phyloP scores from a whole-genome alignment of 1,284 basidiomycete species.

The Ustilago esculenta region DNA sequence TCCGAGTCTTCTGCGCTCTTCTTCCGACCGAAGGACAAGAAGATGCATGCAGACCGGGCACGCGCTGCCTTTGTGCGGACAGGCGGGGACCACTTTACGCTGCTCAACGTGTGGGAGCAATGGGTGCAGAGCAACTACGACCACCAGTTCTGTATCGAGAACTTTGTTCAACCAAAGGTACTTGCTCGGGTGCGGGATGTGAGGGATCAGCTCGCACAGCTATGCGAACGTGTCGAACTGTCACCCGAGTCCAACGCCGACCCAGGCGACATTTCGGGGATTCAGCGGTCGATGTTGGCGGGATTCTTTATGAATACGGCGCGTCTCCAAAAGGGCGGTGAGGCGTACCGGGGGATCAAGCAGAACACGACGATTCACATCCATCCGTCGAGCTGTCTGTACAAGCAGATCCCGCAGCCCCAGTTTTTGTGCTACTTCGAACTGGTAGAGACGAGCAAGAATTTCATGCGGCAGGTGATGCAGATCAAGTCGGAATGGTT shows the following conservation, averaged over 20 bases:
- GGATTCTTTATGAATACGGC: slow-evolving; percentile 95
- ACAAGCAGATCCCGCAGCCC: slow-evolving; percentile 93
- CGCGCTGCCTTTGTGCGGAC: slow-evolving; percentile 89
- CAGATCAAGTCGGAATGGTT: slow-evolving; percentile 95
- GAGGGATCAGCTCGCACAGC: slow-evolving; percentile 86
- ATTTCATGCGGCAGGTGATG: slow-evolving; percentile 85
- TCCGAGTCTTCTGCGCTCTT: slow-evolving; percentile 93
- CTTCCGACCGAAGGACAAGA: slow-evolving; percentile 90
- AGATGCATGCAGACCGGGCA: slow-evolving; percentile 79
- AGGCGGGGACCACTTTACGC: slow-evolving; percentile 97
- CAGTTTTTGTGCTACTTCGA: slow-evolving; percentile 91
- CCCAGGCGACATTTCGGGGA: slow-evolving; percentile 85
- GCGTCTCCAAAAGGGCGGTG: slow-evolving; percentile 59
- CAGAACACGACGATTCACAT: slow-evolving; percentile 90
- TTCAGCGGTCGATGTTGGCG: slow-evolving; percentile 92
- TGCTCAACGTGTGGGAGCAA: slow-evolving; percentile 97
- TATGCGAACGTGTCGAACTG: slow-evolving; percentile 97
- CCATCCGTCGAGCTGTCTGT: slow-evolving; percentile 92
- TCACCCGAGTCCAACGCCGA: slow-evolving; percentile 87
- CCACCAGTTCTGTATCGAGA: slow-evolving; percentile 70
- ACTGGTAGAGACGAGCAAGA: slow-evolving; percentile 74
- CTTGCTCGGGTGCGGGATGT: slow-evolving; percentile 93
- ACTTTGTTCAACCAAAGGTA: slow-evolving; percentile 97
- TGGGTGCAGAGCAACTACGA: slow-evolving; percentile 98
- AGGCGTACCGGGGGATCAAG: slow-evolving; percentile 84